Percentiles rank a stretch among this genome's conserved stretches.
phyloP scores from a whole-genome alignment of 2,329 filamentous ascomycete genomes.

The Escovopsis weberi region DNA sequence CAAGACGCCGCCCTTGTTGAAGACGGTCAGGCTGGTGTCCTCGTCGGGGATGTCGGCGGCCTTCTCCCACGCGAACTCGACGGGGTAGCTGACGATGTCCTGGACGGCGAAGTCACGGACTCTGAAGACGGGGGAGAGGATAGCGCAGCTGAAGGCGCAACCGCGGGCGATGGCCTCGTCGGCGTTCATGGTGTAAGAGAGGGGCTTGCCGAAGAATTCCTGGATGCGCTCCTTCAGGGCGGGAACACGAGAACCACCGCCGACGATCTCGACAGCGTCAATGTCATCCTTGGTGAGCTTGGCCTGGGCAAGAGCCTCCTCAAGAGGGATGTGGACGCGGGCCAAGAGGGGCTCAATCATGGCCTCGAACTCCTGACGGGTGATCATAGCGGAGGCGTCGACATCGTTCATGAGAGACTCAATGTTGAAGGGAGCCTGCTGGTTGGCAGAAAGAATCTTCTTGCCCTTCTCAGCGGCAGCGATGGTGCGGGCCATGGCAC shows the following conservation, averaged over 20 bases:
- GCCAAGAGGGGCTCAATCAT: constrained; percentile 74
- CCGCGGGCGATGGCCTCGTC: constrained; percentile 94
- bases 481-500: constrained; percentile 75
- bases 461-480: constrained; percentile 93
- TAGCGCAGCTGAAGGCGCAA: constrained; percentile 94
- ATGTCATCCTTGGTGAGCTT: constrained; percentile 87
- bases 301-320: constrained; percentile 87
- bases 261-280: constrained; percentile 83
- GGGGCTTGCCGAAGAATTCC: constrained; percentile 78
- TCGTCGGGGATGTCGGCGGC: constrained; percentile 96
- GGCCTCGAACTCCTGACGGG: constrained; percentile 85
- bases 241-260: constrained; percentile 87
- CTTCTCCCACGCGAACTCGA: constrained; percentile 99
- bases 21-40: constrained; percentile 92
- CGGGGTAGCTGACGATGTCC: constrained; percentile 95
- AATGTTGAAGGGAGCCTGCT: constrained; percentile 83
- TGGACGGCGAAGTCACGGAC: constrained; percentile 96
- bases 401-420: constrained; percentile 98
- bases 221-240: constrained; percentile 81
- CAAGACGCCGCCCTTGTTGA: constrained; percentile 93
- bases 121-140: constrained; percentile 93
- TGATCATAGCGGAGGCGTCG: constrained; percentile 78
- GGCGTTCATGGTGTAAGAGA: constrained; percentile 96
- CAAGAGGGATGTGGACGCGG: constrained; percentile 58
- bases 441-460: constrained; percentile 95